Evolutionary conservation across 75 land plant species (phyloP).

Genomic region (Sequoia sempervirens): DNA sequence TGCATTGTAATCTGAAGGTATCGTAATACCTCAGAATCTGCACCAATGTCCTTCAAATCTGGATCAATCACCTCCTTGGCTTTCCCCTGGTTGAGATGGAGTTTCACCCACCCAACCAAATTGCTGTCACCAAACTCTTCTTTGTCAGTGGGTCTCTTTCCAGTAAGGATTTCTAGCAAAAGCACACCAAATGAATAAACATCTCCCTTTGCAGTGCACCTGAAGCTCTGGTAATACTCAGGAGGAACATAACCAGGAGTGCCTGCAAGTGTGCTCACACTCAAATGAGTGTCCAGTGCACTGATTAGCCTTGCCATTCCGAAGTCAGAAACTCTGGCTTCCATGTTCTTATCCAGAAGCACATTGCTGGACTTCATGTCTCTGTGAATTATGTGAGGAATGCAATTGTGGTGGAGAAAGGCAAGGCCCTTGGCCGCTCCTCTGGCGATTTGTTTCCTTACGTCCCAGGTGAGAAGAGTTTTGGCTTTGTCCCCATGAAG

Average conservation of each 20-base stretch:
- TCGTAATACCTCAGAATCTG: slow-evolving; percentile 46
- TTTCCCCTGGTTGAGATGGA: slow-evolving; percentile 49
- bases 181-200: slow-evolving; percentile 78
- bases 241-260: slow-evolving; percentile 91
- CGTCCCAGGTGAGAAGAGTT: slow-evolving; percentile 49
- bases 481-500: slow-evolving; percentile 39
- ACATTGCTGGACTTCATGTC: slow-evolving; percentile 92
- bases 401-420: slow-evolving; percentile 81
- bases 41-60: slow-evolving; percentile 29
- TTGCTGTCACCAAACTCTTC: slow-evolving; percentile 82
- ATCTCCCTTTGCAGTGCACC: slow-evolving; percentile 81
- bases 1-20: slow-evolving; percentile 52
- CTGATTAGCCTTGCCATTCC: slow-evolving; percentile 88
- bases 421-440: slow-evolving; percentile 78
- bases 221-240: slow-evolving; percentile 82
- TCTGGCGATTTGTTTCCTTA: slow-evolving; percentile 62
- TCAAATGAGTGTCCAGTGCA: slow-evolving; percentile 77
- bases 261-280: slow-evolving; percentile 76
- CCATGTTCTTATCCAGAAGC: slow-evolving; percentile 62
- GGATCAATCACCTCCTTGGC: slow-evolving; percentile 57
- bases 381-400: slow-evolving; percentile 84
- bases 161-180: slow-evolving; percentile 63
- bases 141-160: slow-evolving; percentile 67
- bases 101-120: slow-evolving; percentile 74
- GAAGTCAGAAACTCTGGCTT: slow-evolving; percentile 78